Percentiles rank a stretch among this genome's conserved stretches.
phyloP scores from a whole-genome alignment of 106 monocot genomes.

The Apostasia shenzhenica region DNA sequence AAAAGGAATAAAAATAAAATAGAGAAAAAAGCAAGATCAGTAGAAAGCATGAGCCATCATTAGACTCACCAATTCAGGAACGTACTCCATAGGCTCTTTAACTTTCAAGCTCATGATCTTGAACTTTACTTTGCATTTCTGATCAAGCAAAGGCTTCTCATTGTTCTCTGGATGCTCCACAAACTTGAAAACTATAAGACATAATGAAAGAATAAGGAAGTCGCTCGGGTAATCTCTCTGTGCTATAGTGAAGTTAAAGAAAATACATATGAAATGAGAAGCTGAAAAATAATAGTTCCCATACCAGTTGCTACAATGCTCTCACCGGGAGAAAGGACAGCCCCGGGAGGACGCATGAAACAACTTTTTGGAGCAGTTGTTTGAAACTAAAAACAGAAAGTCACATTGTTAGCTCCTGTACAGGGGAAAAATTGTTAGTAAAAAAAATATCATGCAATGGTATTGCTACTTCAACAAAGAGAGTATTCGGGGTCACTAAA shows the following conservation, averaged over 20 bases:
- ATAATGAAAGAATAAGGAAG: neutral
- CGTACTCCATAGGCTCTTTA: conserved; percentile 32
- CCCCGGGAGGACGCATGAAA: conserved; percentile 48
- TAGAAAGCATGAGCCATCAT: no score
- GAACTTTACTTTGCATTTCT: conserved; percentile 35
- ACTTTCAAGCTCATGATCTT: conserved; percentile 43
- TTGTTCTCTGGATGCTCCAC: conserved; percentile 43
- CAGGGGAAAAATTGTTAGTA: no score
- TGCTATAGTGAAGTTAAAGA: neutral
- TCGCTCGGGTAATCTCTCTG: neutral
- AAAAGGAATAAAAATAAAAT: no score
- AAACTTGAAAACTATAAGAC: conserved; percentile 31
- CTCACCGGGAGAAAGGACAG: conserved; percentile 34
- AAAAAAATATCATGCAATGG: no score
- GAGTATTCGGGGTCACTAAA: no score
- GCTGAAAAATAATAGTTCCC: neutral
- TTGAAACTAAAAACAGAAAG: conserved; percentile 23
- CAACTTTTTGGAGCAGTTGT: conserved; percentile 50
- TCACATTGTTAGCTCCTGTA: no score
- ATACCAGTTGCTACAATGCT: conserved; percentile 41
- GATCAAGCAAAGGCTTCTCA: conserved; percentile 29
- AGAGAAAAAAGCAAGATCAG: no score
- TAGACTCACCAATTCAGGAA: conserved; percentile 32
- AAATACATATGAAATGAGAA: neutral
- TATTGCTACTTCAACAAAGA: no score